Base-by-base conservation (phyloP, 176 grass and related monocot genomes). In the Echinochloa phyllopogon region DNA sequence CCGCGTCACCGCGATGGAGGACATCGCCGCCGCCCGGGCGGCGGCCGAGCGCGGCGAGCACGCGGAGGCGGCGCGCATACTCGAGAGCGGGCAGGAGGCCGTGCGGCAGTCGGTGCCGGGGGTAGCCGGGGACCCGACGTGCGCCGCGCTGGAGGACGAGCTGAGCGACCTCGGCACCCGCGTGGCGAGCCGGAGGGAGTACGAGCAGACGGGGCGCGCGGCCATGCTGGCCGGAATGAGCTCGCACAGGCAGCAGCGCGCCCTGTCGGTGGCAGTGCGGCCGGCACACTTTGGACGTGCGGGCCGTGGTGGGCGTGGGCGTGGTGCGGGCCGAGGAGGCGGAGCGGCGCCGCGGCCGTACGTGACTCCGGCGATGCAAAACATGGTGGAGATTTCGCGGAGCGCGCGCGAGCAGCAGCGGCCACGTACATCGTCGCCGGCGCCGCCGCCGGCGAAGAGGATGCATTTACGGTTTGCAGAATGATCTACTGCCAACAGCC, bases 211-310 rank as follows among this genome's bases (percentile, higher is more conserved):
- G 6, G 92, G 92, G 3, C 86, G 92, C n/a, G 89, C 88, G 15
- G 88, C 84, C 38, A 44, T 94, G 79, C 89, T 94, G 59, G 77
- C 89, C 4, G 83, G 86, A 3, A 43, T 94, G 51, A 94, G 89
- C 64, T 91, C 92, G 24, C 92, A 94, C 76, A 87, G 89, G 66
- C 87, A 82, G 79, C 89, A 89, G 57, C 89, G 92, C 15, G 86
- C 92, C 59, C 87, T 86, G 36, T 81, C 51, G 3, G 76, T 42
- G 81, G 29, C 39, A 7, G 7, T 68, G 6, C 58, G 42, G 14
- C 15, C 50, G 4, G 6, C 15, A 52, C 16, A 52, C 16, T 52
- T 52, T 18, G 16, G 50, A 5, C 5, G 16, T 52, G 5, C 1
- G 16, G 50, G 50, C 50, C 50, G 50, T 18, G 50, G 16, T 52